These are phyloP conservation scores for Ustilago nuda DNA, from an alignment of 1,284 basidiomycete genomes.

Conservation along the genomic window DNA sequence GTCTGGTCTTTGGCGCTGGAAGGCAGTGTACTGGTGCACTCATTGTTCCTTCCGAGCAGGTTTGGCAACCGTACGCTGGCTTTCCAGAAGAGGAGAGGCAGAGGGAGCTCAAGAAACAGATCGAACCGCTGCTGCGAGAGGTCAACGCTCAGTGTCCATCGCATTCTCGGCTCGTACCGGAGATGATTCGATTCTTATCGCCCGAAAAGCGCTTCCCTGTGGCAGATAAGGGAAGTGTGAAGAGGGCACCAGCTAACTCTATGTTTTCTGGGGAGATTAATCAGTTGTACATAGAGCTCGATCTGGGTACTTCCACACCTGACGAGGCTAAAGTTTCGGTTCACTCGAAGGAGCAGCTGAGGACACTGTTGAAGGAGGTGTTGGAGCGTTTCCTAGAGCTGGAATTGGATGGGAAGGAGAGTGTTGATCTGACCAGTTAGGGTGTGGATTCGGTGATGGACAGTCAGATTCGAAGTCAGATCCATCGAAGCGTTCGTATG, in stretches of 20 bases:
- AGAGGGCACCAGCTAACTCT: slow-evolving; percentile 28
- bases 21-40: slow-evolving; percentile 74
- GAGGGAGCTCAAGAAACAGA: slow-evolving; percentile 32
- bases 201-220: slow-evolving; percentile 21
- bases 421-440: slow-evolving; percentile 70
- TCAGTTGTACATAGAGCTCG: slow-evolving; percentile 42
- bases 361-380: slow-evolving; percentile 18
- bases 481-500: slow-evolving; percentile 35
- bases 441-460: slow-evolving; percentile 76
- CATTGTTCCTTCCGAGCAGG: slow-evolving; percentile 74
- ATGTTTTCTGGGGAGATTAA: slow-evolving; percentile 27
- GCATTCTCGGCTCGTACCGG: slow-evolving; percentile 43
- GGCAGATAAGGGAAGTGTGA: slow-evolving; percentile 48
- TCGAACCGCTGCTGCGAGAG: slow-evolving; percentile 30
- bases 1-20: slow-evolving; percentile 75
- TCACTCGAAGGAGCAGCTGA: slow-evolving; percentile 19
- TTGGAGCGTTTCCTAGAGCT: slow-evolving; percentile 57
- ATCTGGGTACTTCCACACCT: slow-evolving; percentile 31
- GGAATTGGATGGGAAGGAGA: slow-evolving; percentile 55
- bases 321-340: slow-evolving; percentile 23
- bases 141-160: slow-evolving; percentile 39
- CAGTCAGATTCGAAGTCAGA: slow-evolving; percentile 71
- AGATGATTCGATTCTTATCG: slow-evolving; percentile 39
- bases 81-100: slow-evolving; percentile 19
- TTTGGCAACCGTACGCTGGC: slow-evolving; percentile 62